phyloP scores from a whole-genome alignment of 768 basidiomycete species.

The Cantharellus anzutake region DNA sequence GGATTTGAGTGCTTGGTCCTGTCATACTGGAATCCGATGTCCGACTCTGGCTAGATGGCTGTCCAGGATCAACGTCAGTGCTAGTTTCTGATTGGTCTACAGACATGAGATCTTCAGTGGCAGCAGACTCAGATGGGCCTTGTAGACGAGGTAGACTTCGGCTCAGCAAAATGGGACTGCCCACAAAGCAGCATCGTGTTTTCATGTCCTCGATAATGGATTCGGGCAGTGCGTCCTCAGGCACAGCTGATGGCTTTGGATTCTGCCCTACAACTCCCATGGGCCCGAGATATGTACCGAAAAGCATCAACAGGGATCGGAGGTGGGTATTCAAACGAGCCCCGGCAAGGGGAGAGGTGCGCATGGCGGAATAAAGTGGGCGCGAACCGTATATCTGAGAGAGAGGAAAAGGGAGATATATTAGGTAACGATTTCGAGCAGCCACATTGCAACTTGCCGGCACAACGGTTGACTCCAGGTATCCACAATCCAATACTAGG shows the following conservation, averaged over 20 bases:
- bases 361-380: conserved; percentile 65
- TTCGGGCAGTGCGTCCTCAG: conserved; percentile 63
- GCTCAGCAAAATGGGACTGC: conserved; percentile 30
- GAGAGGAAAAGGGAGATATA: neutral
- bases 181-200: conserved; percentile 78
- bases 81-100: conserved; percentile 7
- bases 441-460: conserved; percentile 38
- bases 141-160: neutral
- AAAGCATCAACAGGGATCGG: conserved; percentile 60
- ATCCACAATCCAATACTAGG: conserved; percentile 82
- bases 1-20: neutral
- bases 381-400: conserved; percentile 73
- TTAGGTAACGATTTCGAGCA: neutral
- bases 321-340: conserved; percentile 60
- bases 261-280: conserved; percentile 47
- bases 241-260: conserved; percentile 46
- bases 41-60: too few relatives aligned
- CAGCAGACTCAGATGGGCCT: neutral
- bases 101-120: conserved; percentile 8
- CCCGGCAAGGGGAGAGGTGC: conserved; percentile 81
- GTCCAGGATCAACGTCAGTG: conserved; percentile 1
- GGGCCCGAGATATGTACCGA: conserved; percentile 72
- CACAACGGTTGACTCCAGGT: conserved; percentile 73
- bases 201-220: conserved; percentile 77
- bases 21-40: conserved; percentile 3